Evolutionary conservation across 2,329 filamentous ascomycete genomes (phyloP).

Genomic region (Lojkania enalia): DNA sequence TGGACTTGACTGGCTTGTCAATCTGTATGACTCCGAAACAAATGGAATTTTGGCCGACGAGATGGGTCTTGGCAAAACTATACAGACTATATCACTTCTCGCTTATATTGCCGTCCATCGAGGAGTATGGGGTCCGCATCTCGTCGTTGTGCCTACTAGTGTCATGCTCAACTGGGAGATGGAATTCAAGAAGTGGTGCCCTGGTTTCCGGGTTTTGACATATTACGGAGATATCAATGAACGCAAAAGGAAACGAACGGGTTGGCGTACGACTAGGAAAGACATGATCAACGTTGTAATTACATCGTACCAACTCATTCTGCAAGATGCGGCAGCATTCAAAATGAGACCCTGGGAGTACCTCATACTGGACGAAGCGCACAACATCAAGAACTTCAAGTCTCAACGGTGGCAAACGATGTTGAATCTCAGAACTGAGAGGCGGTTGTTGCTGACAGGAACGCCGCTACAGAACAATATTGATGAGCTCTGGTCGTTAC

Average conservation of each 20-base stretch:
- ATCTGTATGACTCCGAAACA: conserved; percentile 86
- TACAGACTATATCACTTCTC: conserved; percentile 92
- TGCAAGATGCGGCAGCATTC: conserved; percentile 92
- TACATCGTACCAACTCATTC: conserved; percentile 93
- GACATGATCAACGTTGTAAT: conserved; percentile 91
- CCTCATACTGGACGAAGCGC: conserved; percentile 95
- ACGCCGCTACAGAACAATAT: conserved; percentile 97
- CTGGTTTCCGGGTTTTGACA: conserved; percentile 95
- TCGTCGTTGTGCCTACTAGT: conserved; percentile 95
- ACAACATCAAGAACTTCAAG: conserved; percentile 99
- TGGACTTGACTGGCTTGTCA: conserved; percentile 95
- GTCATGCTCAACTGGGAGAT: conserved; percentile 99
- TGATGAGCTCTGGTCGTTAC: conserved; percentile 92
- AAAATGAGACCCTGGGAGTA: conserved; percentile 95
- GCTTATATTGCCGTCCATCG: conserved; percentile 90
- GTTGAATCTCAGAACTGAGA: conserved; percentile 87
- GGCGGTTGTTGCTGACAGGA: conserved; percentile 85
- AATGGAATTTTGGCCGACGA: conserved; percentile 97
- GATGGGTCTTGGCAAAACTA: conserved; percentile 98
- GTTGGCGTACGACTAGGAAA: conserved; percentile 85
- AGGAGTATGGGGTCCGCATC: conserved; percentile 91
- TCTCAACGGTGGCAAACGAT: conserved; percentile 96
- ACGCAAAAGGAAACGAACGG: conserved; percentile 83
- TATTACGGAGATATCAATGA: conserved; percentile 97
- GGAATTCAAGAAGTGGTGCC: conserved; percentile 99